Base-by-base conservation (phyloP, 345 rosid species). In the Tarenaya hassleriana region DNA sequence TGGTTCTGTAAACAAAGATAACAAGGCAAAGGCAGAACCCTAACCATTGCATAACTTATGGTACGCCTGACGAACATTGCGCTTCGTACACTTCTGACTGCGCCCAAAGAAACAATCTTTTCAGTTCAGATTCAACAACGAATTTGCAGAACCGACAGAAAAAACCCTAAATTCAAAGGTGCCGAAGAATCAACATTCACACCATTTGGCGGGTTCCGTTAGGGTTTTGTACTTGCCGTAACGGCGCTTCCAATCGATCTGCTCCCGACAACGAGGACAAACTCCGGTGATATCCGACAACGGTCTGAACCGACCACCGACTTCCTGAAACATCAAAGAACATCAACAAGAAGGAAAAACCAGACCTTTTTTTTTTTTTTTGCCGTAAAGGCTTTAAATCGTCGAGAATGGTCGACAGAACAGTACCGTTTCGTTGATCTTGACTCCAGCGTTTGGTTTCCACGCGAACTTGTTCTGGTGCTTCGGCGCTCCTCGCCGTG, bases 221-320 rank as follows among this genome's bases (percentile, higher is more conserved):
- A 91, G 75, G 32, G 74, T 49, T 63, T 91, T 91, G 75, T 91
- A 91, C 66, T 91, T 91, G 9, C 98, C 96, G 34, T 91, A 91
- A 8, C 73, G 77, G 31, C 98, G 96, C 56, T 91, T 91, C 96
- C 98, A 88, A 24, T 84, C 96, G 50, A 91, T 91, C 73, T 91
- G 95, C 1, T 85, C 98, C 45, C 74, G 75, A 62, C 98, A 92
- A 3, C 96, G 81, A 45, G 27, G 51, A 53, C 98, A 92, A 9
- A 92, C 95, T 54, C 98, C 98, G 0, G 94, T 84, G 7, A 88
- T 81, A 53, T 88, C 96, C 19, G 94, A 76, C 7, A 52, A 56
- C 1, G 95, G 96, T 62, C 80, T 74, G 46, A 69, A 61, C 19
- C 66, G 48, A 24, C 69, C 69, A 10, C 98, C 96, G 0, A 83